A percentile compares a stretch with the other conserved stretches of the same genome.
Conservation (phyloP, 768 basidiomycete genomes). For the Termitomyces eurrhizus region DNA sequence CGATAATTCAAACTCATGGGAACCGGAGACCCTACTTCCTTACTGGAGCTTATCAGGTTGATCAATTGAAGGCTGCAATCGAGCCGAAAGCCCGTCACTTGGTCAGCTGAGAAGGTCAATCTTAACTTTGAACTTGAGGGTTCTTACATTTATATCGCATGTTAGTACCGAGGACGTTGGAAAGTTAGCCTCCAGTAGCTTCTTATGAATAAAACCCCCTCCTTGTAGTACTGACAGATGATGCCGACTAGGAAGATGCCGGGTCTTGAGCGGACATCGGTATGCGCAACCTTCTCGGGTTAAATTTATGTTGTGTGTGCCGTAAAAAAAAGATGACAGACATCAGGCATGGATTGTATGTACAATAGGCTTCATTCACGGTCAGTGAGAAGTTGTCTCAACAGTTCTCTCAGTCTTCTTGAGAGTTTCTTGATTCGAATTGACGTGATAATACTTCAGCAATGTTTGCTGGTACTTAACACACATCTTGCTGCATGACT, state of each 20-base stretch:
- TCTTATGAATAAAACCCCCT: not conserved
- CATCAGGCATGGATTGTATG: not conserved
- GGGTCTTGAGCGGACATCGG: conserved; percentile 3
- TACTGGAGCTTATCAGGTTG: not conserved
- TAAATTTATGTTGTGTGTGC: not conserved
- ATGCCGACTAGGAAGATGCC: not conserved
- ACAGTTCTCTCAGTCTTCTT: not conserved
- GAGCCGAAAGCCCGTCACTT: conserved; percentile 1
- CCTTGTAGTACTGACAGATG: not conserved
- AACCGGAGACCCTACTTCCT: not conserved
- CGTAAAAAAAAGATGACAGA: not conserved
- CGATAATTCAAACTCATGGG: not conserved
- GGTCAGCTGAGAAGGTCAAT: conserved; percentile 2
- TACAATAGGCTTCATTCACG: not conserved
- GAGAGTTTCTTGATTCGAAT: not conserved
- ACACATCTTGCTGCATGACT: not conserved
- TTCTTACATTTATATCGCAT: conserved; percentile 1
- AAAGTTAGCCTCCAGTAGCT: not conserved
- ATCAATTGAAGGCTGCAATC: not conserved
- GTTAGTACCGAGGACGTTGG: conserved; percentile 4
- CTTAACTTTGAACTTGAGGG: conserved; percentile 4
- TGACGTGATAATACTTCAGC: not conserved
- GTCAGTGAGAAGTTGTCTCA: not conserved
- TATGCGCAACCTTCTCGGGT: not conserved
- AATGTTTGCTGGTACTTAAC: not conserved